Percentiles rank a stretch among this genome's conserved stretches.
phyloP scores from a whole-genome alignment of 192 early-diverging fungal genomes.

The Endogone sp. region DNA sequence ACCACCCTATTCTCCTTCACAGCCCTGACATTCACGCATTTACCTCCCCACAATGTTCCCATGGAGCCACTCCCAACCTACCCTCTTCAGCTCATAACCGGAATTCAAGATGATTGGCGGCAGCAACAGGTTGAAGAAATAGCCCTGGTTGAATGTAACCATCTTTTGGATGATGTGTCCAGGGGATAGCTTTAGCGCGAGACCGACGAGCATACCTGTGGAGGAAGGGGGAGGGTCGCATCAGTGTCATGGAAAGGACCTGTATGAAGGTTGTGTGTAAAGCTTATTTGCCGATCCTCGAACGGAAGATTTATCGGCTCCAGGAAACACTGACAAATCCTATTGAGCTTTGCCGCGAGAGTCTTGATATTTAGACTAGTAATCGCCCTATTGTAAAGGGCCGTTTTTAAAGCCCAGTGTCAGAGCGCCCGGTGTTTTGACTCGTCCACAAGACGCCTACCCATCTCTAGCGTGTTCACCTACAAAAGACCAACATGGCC shows the following conservation, averaged over 20 bases:
- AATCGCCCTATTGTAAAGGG: too few species aligned
- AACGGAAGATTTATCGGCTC: background rate
- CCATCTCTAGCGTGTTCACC: too few species aligned
- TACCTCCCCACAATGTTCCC: background rate
- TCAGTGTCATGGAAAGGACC: background rate
- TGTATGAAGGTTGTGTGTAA: background rate
- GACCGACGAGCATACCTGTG: constrained; percentile 64
- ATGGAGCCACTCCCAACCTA: constrained; percentile 17
- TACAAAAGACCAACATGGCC: too few species aligned
- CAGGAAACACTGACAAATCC: too few species aligned
- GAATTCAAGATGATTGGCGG: constrained; percentile 98
- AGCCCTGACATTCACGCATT: background rate
- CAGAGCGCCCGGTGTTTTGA: too few species aligned
- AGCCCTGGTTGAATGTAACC: constrained; percentile 86
- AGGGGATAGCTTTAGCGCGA: constrained; percentile 55
- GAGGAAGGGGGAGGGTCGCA: background rate
- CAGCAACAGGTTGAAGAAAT: constrained; percentile 95
- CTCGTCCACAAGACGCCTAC: too few species aligned
- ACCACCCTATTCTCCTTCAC: background rate
- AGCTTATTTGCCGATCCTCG: background rate
- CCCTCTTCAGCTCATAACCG: constrained; percentile 92
- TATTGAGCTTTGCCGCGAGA: too few species aligned
- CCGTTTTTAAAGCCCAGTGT: too few species aligned
- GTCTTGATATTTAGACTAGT: too few species aligned
- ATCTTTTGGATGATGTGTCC: constrained; percentile 64